phyloP scores from a whole-genome alignment of 2,329 filamentous ascomycete genomes.

The Cadophora luteo-olivacea region DNA sequence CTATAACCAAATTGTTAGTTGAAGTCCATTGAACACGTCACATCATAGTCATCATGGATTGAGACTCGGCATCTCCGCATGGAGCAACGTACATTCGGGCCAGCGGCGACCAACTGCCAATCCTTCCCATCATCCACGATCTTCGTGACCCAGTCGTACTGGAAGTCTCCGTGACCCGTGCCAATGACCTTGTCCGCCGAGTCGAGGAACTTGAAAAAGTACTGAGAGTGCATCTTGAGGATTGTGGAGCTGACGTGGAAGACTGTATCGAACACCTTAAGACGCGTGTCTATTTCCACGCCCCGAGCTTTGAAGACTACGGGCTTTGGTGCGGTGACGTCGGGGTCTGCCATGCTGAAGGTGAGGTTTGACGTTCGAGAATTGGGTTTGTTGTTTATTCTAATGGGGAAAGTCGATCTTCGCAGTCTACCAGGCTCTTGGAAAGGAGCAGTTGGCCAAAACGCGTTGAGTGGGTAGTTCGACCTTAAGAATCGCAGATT shows the following conservation, averaged over 20 bases:
- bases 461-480: too few species aligned
- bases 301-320: not conserved
- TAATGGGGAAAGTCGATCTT: conserved; percentile 12
- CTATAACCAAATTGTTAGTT: not conserved
- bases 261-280: conserved; percentile 17
- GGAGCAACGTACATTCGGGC: conserved; percentile 3
- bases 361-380: not conserved
- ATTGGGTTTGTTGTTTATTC: not conserved
- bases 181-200: conserved; percentile 25
- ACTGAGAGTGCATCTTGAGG: conserved; percentile 23
- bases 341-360: not conserved
- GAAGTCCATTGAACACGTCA: too few species aligned
- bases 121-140: conserved; percentile 11
- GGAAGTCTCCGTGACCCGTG: not conserved
- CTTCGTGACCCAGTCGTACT: conserved; percentile 25
- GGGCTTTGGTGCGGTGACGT: not conserved
- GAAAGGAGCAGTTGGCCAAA: not conserved
- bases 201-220: conserved; percentile 27
- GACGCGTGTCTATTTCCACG: conserved; percentile 18
- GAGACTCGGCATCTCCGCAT: too few species aligned
- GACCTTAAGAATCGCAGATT: too few species aligned
- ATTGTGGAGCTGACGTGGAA: conserved; percentile 25
- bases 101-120: conserved; percentile 2
- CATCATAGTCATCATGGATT: too few species aligned
- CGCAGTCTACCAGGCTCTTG: conserved; percentile 34